Base-by-base conservation (phyloP, 2,329 filamentous ascomycete genomes). In the Chrysosphaeria jannelii region DNA sequence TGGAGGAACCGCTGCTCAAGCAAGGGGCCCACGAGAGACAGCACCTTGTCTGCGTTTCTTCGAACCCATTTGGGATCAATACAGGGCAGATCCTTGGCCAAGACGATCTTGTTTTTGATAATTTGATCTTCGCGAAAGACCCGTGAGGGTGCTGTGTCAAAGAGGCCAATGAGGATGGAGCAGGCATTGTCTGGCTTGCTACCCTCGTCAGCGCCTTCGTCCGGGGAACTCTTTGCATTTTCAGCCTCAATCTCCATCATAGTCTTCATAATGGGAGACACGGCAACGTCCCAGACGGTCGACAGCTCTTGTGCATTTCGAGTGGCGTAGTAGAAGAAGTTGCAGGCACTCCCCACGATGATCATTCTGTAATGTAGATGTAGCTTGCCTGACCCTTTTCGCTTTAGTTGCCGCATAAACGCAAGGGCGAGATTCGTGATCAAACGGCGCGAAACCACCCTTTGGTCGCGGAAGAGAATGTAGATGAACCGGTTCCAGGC, bases 401-500 rank as follows among this genome's bases (percentile, higher is more conserved):
- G 59, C 35, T 61, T 29, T 31, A 81, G 48, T 34, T 72, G 74
- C 26, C 53, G 62, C 8, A 53, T 44, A 9, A 79, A 53, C 0
- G 75, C 74, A 28, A 68, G 61, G 27, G 57, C 58, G 2, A 89
- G 48, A 9, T 29, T 21, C 1, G 41, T 45, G 3, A 43, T 7
- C 33, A 45, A 23, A 34, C 68, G 57, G 22, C 56, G 62, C 14
- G 57, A 46, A 34, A 71, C 50, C 2, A 50, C 50, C 5, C 46
- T 45, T 11, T 62, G 53, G 31, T 68, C 63, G 1, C 66, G 55
- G 25, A 67, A 57, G 10, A 75, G 53, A 5, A 66, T 58, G 37
- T 69, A 89, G 11, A 85, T 58, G 21, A 91, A 62, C 25, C 72
- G 67, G 34, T 72, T 75, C 74, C 81, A 91, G 1, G 78, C 78